Percentiles rank a stretch among this genome's conserved stretches.
Conservation (phyloP, 345 rosid genomes). For the Limnanthes douglasii region DNA sequence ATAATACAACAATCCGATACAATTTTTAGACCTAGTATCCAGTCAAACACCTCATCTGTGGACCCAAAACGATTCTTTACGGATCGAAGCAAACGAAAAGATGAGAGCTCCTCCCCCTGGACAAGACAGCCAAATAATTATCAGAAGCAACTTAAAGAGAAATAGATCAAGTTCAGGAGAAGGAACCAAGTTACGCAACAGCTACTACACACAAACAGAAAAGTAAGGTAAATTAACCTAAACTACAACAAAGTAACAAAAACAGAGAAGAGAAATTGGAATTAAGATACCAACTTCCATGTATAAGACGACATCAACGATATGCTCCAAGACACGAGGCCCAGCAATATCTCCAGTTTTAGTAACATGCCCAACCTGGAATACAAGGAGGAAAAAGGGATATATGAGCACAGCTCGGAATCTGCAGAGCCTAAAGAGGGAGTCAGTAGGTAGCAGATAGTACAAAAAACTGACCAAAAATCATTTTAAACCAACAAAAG, state of each 20-base stretch:
- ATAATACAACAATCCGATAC: neutral
- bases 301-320: conserved; percentile 90
- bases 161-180: too few species aligned
- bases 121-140: conserved; percentile 3
- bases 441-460: neutral
- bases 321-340: conserved; percentile 96
- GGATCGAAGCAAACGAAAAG: conserved; percentile 86
- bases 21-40: conserved; percentile 5
- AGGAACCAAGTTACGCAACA: too few species aligned
- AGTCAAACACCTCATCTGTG: conserved; percentile 85
- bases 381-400: conserved; percentile 6
- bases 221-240: conserved; percentile 3
- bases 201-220: too few species aligned
- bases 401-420: conserved; percentile 2
- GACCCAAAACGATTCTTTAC: conserved; percentile 95
- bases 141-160: too few species aligned
- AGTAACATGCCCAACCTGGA: conserved; percentile 83
- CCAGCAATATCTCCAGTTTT: conserved; percentile 95
- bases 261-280: conserved; percentile 8
- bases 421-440: neutral
- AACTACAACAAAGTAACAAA: conserved; percentile 1
- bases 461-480: too few species aligned
- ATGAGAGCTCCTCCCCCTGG: conserved; percentile 76
- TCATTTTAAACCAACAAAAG: too few species aligned
- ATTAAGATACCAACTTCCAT: conserved; percentile 60